Evolutionary conservation across 305 asterid species (phyloP).

Genomic region (Plantago rigida): DNA sequence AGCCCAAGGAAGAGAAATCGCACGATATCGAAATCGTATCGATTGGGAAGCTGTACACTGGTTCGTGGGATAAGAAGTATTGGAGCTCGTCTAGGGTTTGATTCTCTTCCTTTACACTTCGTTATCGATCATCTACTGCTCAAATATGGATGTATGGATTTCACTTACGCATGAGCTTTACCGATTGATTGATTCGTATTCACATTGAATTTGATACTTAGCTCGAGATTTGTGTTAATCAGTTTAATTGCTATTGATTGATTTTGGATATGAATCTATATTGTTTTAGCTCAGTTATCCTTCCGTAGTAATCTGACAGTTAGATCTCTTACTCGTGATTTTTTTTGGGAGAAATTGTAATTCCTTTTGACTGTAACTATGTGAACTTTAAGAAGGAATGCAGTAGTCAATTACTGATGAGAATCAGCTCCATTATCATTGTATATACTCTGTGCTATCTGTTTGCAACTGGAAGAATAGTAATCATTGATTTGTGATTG

Average conservation of each 20-base stretch:
- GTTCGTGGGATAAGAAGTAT: conserved; percentile 87
- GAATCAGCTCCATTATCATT: too few species aligned
- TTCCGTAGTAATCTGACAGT: too few species aligned
- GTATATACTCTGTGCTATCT: too few species aligned
- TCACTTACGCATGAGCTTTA: background rate
- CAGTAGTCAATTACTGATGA: too few species aligned
- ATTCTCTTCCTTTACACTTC: conserved; percentile 20
- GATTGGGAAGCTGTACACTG: conserved; percentile 63
- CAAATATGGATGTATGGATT: background rate
- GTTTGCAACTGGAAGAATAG: too few species aligned
- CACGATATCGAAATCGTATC: conserved; percentile 66
- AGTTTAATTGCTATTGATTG: background rate
- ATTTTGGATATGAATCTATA: background rate
- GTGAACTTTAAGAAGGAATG: too few species aligned
- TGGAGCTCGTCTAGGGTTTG: conserved; percentile 98
- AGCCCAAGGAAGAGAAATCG: conserved; percentile 34
- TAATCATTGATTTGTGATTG: too few species aligned
- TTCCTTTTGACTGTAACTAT: too few species aligned
- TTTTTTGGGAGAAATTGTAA: too few species aligned
- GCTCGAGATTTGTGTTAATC: background rate
- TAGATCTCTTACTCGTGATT: too few species aligned
- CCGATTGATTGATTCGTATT: background rate
- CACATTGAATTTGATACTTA: background rate
- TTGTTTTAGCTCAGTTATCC: too few species aligned
- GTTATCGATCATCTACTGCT: background rate